Conservation (phyloP, 2,329 filamentous ascomycete genomes). For the Hypomyces perniciosus region DNA sequence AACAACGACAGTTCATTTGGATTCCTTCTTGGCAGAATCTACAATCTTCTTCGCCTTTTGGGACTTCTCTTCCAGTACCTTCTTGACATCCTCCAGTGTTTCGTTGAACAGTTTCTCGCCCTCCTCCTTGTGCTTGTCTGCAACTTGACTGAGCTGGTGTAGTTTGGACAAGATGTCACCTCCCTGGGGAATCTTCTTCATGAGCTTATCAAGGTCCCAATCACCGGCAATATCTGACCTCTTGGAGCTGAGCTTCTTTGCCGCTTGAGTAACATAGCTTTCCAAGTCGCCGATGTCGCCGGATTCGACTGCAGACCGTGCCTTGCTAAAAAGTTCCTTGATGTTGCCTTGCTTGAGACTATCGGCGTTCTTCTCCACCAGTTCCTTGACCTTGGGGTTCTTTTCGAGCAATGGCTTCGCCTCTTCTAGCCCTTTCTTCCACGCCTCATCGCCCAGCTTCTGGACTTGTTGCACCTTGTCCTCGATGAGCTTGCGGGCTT, state of each 20-base stretch:
- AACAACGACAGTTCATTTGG: not conserved
- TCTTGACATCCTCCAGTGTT: constrained; percentile 59
- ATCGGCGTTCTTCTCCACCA: constrained; percentile 65
- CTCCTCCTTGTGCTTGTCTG: constrained; percentile 62
- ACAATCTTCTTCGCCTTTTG: constrained; percentile 53
- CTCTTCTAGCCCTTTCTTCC: constrained; percentile 65
- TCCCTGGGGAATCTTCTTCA: constrained; percentile 60
- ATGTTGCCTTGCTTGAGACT: constrained; percentile 61
- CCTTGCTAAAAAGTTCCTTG: constrained; percentile 55
- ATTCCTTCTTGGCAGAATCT: constrained; percentile 47
- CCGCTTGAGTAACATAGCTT: constrained; percentile 27
- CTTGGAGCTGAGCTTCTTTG: constrained; percentile 41
- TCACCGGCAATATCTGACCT: constrained; percentile 31
- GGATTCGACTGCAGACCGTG: constrained; percentile 55
- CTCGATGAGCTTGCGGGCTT: constrained; percentile 57
- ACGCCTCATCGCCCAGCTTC: constrained; percentile 64
- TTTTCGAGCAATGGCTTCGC: constrained; percentile 69
- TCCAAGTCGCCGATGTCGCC: constrained; percentile 47
- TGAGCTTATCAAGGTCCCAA: constrained; percentile 52
- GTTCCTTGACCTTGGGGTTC: constrained; percentile 65
- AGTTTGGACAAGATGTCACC: constrained; percentile 61
- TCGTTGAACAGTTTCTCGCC: constrained; percentile 64
- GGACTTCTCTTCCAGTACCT: constrained; percentile 56
- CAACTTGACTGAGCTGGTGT: constrained; percentile 57
- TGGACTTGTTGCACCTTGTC: constrained; percentile 64